Base-by-base conservation (phyloP, 2,329 filamentous ascomycete species). In the Teratosphaeria epicoccoides region DNA sequence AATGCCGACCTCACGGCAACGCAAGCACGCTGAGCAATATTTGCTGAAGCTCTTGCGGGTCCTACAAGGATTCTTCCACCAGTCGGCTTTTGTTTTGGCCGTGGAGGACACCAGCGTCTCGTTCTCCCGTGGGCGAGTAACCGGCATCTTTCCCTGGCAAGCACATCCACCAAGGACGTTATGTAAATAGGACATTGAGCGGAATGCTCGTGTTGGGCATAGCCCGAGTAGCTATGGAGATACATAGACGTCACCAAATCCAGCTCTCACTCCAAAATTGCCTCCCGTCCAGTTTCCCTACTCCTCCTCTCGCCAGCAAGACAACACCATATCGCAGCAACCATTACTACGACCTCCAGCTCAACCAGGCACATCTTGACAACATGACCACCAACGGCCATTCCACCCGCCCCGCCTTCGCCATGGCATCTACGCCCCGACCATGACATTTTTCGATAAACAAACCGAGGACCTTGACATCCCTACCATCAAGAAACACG, bases 391-490 rank as follows among this genome's bases (percentile, higher is more conserved):
- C 65, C 51, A 63, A 59, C 49, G 57, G 56, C 50, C 26, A 49
- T 14, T 47, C 51, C 28, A 33, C 49, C 26, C 57, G 68, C 54
- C 74, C n/a, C 76, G 83, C 57, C 79, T 94, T 51, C 84, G 85
- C 44, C 84, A 84, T 63, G 87, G 88, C 67, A 89, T 93, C 67
- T 40, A 93, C 70, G 86, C 86, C 54, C 88, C 88, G 24, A 91
- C 86, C 55, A 88, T 93, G 83, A 94, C 88, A 63, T 94, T 95
- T 70, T 95, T 95, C 75, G 76, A 91, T 70, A 77, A 84, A 6
- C 79, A 84, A 58, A 93, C 87, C 45, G 88, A 95, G 71, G 87
- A 93, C 47, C 78, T 95, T 62, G 88, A 95, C 65, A 81, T 90
- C 57, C 76, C 85, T 29, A 79, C 80, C 54, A 87, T 93, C 72